Evolutionary conservation across 768 basidiomycete genomes (phyloP), one percentile per base, ranked within the genome.

Genomic region (Trametes sanguinea): DNA sequence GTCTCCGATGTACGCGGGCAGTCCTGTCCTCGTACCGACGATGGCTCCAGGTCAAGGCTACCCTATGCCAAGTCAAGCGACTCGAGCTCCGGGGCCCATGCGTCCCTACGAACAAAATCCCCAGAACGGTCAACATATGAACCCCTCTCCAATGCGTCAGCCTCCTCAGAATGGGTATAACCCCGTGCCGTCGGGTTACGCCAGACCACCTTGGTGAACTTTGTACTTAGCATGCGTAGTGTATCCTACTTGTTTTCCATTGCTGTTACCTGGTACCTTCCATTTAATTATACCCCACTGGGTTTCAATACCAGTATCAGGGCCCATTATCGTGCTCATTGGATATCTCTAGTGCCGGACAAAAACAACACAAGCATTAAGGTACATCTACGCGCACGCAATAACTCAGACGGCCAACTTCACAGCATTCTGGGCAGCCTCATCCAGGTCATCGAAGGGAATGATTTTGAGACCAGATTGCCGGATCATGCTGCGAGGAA

Each of bases 401-500:
- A 33, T 6, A 47, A 47, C 43, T 63, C 47, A 64, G 29, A 56
- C 54, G 56, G 89, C 88, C 51, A 92, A 74, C 74, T 89, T 76
- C 50, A 89, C 92, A 47, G 93, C 92, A 63, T 85, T 83, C 71
- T 87, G 81, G 16, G 92, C 94, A 61, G 96, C 96, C 64, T 94
- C 92, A 69, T 98, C 97, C 30, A 98, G 83, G 68, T 88, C 85
- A 68, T 98, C 96, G 74, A 92, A 95, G 39, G 97, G 85, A 73
- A 89, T 86, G 72, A 99, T 99, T 78, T 94, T 90, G 67, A 98
- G 77, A 30, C 95, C 95, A 37, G 93, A 95, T 46, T 93, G 85
- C 71, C 80, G 86, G 76, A 98, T 98, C 89, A 98, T 91, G 72
- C 95, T 98, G 66, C 9, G 14, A 44, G 9, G 4, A 33, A 2